A percentile compares a stretch with the other conserved stretches of the same genome.
Evolutionary conservation across 2,329 filamentous ascomycete genomes (phyloP).

Genomic region (Aspergillus awamori): DNA sequence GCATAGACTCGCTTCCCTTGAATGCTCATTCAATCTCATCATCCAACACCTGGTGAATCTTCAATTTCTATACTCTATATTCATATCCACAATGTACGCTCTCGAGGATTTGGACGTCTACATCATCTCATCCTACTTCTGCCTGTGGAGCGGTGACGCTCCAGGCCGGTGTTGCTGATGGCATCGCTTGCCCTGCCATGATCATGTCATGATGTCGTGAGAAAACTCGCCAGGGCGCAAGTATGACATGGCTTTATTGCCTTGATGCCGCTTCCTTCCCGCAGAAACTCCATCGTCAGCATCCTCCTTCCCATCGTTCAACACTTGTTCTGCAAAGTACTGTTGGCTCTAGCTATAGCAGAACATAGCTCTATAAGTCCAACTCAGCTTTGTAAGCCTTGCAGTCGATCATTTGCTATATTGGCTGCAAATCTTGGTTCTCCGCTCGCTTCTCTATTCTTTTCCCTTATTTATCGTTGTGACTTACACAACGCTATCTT

Average conservation of each 20-base stretch:
- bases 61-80: too few species aligned
- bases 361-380: neutral
- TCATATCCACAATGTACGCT: too few species aligned
- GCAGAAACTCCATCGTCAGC: neutral
- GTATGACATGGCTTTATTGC: neutral
- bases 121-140: too few species aligned
- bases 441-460: neutral
- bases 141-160: too few species aligned
- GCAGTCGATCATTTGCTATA: neutral
- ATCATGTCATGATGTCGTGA: neutral
- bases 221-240: neutral
- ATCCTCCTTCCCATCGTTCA: neutral
- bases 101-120: too few species aligned
- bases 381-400: neutral
- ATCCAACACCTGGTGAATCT: too few species aligned
- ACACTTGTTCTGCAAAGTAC: neutral
- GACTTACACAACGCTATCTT: neutral
- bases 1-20: too few species aligned
- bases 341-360: neutral
- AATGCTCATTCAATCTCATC: too few species aligned
- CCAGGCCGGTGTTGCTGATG: too few species aligned
- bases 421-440: neutral
- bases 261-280: neutral
- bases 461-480: neutral
- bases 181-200: too few species aligned